A percentile compares a stretch with the other conserved stretches of the same genome.
These are phyloP conservation scores for Xylaria scruposa DNA, from an alignment of 495 filamentous ascomycete species.

Conservation along the genomic window DNA sequence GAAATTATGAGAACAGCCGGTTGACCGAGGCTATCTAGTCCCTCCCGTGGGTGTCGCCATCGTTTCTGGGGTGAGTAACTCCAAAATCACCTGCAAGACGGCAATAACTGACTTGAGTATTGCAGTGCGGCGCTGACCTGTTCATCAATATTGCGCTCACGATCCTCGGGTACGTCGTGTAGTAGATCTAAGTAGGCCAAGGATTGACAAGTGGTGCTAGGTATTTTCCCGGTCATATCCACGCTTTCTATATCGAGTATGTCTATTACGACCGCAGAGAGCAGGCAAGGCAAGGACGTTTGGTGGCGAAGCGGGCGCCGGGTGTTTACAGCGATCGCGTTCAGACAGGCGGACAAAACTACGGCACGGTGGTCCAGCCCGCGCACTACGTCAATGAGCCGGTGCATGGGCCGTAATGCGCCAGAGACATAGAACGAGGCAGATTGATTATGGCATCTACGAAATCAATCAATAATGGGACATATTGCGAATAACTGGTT, in stretches of 20 bases:
- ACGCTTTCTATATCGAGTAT: constrained; percentile 91
- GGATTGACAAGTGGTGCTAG: constrained; percentile 45
- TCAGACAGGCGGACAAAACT: constrained; percentile 69
- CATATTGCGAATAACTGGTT: neutral
- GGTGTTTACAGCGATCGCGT: constrained; percentile 84
- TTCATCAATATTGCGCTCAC: constrained; percentile 93
- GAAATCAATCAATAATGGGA: neutral
- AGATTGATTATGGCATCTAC: neutral
- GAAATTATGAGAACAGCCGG: neutral
- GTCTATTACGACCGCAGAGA: constrained; percentile 80
- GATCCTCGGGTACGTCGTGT: constrained; percentile 53
- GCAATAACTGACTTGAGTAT: too few relatives aligned
- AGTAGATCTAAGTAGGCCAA: neutral
- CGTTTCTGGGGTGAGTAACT: constrained; percentile 39
- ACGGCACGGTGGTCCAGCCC: constrained; percentile 59
- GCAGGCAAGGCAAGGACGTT: constrained; percentile 57
- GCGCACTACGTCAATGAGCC: constrained; percentile 25
- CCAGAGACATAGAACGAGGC: neutral
- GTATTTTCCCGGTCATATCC: constrained; percentile 80
- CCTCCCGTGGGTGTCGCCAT: constrained; percentile 51
- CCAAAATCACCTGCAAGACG: too few relatives aligned
- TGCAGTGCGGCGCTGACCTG: constrained; percentile 76
- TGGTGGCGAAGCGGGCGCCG: constrained; percentile 60
- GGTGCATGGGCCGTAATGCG: neutral
- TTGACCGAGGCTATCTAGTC: constrained; percentile 36